Evolutionary conservation across 768 basidiomycete species (phyloP), one percentile per base, ranked within the genome.

Genomic region (Mycena maculata): DNA sequence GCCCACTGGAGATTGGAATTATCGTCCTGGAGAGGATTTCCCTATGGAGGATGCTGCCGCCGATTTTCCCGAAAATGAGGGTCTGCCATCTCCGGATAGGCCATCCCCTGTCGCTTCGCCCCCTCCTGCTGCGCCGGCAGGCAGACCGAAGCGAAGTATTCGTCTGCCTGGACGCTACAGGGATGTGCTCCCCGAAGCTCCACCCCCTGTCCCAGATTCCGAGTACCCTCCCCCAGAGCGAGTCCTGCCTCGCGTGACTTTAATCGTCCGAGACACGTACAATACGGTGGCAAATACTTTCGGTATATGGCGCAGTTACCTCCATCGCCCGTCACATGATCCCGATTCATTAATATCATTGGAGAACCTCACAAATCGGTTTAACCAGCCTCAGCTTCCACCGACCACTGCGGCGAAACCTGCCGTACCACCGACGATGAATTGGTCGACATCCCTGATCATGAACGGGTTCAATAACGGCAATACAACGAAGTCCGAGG

Each of bases 381-480:
- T 45, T 13, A 18, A 48, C 25, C 38, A 1, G 36, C 27, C 9
- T 41, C 42, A 16, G 6, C 20, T 9, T 12, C 18, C 30, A 30
- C 30, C 25, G 20, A 44, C 7, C 3, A 6, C 39, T 31, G 16
- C 22, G n/a, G 31, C 41, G 11, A 15, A 22, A 7, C 39, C 55
- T 20, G 20, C 56, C 2, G 16, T 13, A 36, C 42, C 50, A 2
- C 20, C 41, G 7, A 13, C 31, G 3, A 22, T n/a, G 2, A 69
- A 64, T 23, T 4, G 8, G 8, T 28, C 54, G 3, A 44, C 23
- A 12, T 45, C 59, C 1, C 36, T 57, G 5, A 49, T 69, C 22
- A 50, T 69, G 59, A 23, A 11, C 8, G 65, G 63, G 68, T n/a
- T 42, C 0, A 69, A 69, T 47, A 69, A 65, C 58, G 68, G 68